These are phyloP conservation scores for Recurvomyces mirabilis DNA, from an alignment of 495 filamentous ascomycete species.

Conservation along the genomic window DNA sequence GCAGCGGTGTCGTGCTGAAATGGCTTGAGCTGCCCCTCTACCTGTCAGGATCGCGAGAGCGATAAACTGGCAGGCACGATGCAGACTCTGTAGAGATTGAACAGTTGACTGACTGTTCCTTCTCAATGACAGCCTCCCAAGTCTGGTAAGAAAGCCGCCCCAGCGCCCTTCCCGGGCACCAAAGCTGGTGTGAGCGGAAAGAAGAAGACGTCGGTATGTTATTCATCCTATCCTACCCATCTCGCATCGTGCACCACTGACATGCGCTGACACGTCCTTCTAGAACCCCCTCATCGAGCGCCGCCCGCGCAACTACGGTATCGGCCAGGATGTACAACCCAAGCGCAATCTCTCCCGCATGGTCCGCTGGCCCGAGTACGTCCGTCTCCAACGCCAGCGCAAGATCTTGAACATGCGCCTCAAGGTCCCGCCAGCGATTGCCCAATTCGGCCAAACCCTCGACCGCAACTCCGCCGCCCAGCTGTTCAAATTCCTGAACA, in stretches of 20 bases:
- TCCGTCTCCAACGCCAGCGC: conserved; percentile 98
- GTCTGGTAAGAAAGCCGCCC: conserved; percentile 87
- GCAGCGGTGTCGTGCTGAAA: conserved; percentile 12
- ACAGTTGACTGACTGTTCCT: conserved; percentile 33
- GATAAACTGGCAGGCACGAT: too few species aligned
- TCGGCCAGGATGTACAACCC: conserved; percentile 98
- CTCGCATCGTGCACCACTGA: too few species aligned
- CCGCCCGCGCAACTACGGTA: conserved; percentile 92
- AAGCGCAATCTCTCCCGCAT: conserved; percentile 94
- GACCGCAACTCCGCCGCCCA: conserved; percentile 98
- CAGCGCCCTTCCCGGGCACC: conserved; percentile 88
- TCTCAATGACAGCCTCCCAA: conserved; percentile 99
- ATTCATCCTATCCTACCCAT: too few species aligned
- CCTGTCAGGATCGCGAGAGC: not conserved
- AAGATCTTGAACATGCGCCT: conserved; percentile 98
- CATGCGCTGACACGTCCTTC: conserved; percentile 21
- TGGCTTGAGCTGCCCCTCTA: conserved; percentile 20
- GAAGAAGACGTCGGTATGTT: conserved; percentile 92
- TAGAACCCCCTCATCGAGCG: conserved; percentile 99
- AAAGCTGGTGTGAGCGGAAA: conserved; percentile 82
- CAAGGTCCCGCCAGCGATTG: conserved; percentile 95
- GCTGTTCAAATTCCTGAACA: conserved; percentile 96
- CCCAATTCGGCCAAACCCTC: conserved; percentile 93
- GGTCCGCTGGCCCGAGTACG: conserved; percentile 73
- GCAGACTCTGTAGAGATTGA: conserved; percentile 23